phyloP scores from a whole-genome alignment of 2,329 filamentous ascomycete genomes.

The Microdochium nivale region DNA sequence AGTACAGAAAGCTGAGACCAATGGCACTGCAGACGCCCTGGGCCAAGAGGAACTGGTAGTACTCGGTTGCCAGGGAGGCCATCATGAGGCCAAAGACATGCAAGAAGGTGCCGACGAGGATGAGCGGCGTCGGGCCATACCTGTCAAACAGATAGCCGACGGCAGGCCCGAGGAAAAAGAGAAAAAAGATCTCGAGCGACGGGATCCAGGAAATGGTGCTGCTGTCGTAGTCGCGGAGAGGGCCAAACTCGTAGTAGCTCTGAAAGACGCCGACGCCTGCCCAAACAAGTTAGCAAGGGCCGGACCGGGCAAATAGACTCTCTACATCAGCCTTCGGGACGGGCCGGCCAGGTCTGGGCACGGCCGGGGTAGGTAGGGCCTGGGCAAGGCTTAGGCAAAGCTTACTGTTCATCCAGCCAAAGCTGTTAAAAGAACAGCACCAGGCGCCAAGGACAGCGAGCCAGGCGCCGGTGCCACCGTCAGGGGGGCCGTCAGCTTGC shows the following conservation, averaged over 20 bases:
- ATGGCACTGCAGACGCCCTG: constrained; percentile 17
- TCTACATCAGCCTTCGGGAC: too few relatives aligned
- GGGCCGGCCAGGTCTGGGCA: too few relatives aligned
- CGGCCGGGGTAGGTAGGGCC: too few relatives aligned
- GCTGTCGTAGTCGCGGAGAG: not conserved
- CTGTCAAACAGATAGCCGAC: constrained; percentile 51
- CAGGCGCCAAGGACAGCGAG: constrained; percentile 64
- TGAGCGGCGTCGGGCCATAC: constrained; percentile 47
- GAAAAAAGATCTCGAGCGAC: constrained; percentile 10
- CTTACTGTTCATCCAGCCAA: not conserved
- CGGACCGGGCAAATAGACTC: too few relatives aligned
- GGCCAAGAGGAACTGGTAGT: constrained; percentile 30
- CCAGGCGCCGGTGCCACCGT: constrained; percentile 61
- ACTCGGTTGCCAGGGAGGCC: constrained; percentile 35
- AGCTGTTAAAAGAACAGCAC: constrained; percentile 18
- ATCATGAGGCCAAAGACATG: constrained; percentile 55
- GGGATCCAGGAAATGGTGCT: not conserved
- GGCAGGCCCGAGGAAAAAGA: constrained; percentile 36
- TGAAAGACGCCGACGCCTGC: not conserved
- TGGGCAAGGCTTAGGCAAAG: not conserved
- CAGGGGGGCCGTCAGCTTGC: constrained; percentile 41
- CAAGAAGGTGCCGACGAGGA: constrained; percentile 40
- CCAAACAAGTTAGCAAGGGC: not conserved
- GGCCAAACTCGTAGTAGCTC: constrained; percentile 5
- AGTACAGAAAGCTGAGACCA: constrained; percentile 31